Evolutionary conservation across 2,329 filamentous ascomycete species (phyloP), one percentile per base, ranked within the genome.

Genomic region (Didymella pomorum): DNA sequence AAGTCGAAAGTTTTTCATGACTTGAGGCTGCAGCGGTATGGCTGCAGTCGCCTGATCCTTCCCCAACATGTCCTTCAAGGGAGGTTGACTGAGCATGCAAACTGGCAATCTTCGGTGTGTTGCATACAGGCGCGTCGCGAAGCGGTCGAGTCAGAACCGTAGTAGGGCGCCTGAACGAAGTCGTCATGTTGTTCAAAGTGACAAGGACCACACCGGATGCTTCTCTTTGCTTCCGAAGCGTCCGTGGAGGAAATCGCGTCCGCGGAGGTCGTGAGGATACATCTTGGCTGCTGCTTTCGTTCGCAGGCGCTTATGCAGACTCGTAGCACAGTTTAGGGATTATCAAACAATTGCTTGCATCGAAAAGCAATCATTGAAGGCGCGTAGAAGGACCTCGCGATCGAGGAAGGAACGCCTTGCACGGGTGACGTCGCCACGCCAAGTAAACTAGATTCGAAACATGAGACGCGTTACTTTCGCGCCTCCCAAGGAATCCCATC

Each of bases 201-300:
- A 43, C 26, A 33, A 41, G 28, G 44, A 33, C 46, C 20, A 33
- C 8, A 29, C 43, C 12, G 42, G 29, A 23, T 35, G 37, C 23
- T 49, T 29, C 23, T 31, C n/a, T 25, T 41, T 28, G 45, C 52
- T 49, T 56, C 52, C 52, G 37, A 47, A 28, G 29, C 12, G 41
- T 51, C 53, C 20, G 47, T 23, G 33, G 21, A 42, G 26, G 9
- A 18, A 16, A 35, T 35, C 2, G 23, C n/a, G 41, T 51, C 53
- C 20, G 47, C 29, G 42, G 28, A 42, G 26, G 12, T 14, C 23
- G 16, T 9, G 7, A 28, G n/a, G 28, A 37, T 10, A 33, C 8
- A 25, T 18, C 25, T 41, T 35, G 20, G 14, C 26, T 43, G 12
- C 23, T 23, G n/a, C 23, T 37, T 43, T 12, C 2, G 20, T 21